Base-by-base conservation (phyloP, 2,329 filamentous ascomycete species). In the Fusarium stilboides region DNA sequence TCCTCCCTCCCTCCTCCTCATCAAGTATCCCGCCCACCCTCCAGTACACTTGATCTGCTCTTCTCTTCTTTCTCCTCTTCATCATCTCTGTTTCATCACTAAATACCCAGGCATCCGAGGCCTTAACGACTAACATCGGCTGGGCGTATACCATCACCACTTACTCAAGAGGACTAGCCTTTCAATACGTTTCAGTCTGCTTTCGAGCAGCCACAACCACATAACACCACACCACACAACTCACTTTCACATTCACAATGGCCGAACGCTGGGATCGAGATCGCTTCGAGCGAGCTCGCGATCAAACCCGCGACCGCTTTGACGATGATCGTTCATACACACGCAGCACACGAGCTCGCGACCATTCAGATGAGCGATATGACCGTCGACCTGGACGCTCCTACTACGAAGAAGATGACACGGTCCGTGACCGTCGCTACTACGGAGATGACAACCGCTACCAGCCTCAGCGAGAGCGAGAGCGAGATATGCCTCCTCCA, bases 361-460 rank as follows among this genome's bases (percentile, higher is more conserved):
- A 87, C 40, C 79, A 78, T 56, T 86, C 85, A 4, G 63, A 75
- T 57, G 84, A 86, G 34, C 80, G 82, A 47, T 82, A 82, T 67
- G 84, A 87, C 65, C 83, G 84, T 55, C 80, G 83, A 60, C 73
- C 78, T 43, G 77, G 74, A 57, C 77, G 78, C 24, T 81, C 81
- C 53, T 65, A 44, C 43, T 84, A 85, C 67, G 85, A 88, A 26
- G 85, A 86, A 22, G 85, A 86, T 20, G 76, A 81, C 45, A 68
- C 78, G 13, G 74, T 82, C 44, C 83, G 84, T 40, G 87, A 90
- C 53, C 83, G 83, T 40, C 84, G 85, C 65, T 83, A 84, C 61
- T 84, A 86, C 65, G 89, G 91, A 20, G 87, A 91, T 5, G 84
- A 84, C 15, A 79, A 80, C 56, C 84, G 80, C 31, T 77, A 79